Evolutionary conservation across 495 filamentous ascomycete species (phyloP).

Genomic region (Penicillium arizonense): DNA sequence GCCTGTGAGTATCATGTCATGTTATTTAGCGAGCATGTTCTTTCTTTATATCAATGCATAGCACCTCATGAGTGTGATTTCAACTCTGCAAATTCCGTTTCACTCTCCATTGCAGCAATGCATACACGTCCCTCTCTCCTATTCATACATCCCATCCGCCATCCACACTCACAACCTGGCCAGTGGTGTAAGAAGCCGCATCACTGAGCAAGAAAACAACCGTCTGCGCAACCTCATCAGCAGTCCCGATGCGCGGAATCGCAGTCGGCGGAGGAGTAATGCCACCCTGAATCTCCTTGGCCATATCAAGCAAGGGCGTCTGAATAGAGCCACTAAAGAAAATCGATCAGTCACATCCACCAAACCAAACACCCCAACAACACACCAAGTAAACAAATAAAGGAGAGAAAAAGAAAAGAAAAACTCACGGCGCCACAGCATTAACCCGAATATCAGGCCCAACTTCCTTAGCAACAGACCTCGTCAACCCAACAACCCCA

Average conservation of each 20-base stretch:
- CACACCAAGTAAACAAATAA: neutral
- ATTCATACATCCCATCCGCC: constrained; percentile 34
- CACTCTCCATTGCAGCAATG: neutral
- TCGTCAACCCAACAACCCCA: constrained; percentile 59
- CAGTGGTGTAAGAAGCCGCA: constrained; percentile 54
- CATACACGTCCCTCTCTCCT: neutral
- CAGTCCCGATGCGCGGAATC: constrained; percentile 42
- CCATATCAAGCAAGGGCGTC: constrained; percentile 47
- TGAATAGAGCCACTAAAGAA: constrained; percentile 49
- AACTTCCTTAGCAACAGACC: constrained; percentile 56
- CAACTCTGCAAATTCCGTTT: too few species aligned
- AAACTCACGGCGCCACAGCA: constrained; percentile 51
- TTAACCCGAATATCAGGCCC: constrained; percentile 59
- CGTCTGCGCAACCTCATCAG: constrained; percentile 51
- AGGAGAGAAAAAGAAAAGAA: neutral
- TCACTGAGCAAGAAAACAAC: constrained; percentile 58
- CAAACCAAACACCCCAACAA: constrained; percentile 3
- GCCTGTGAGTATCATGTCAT: neutral
- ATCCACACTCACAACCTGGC: constrained; percentile 42
- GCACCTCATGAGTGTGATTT: too few species aligned
- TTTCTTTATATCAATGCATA: neutral
- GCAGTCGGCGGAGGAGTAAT: constrained; percentile 33
- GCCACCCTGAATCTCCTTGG: constrained; percentile 33
- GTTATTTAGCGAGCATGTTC: neutral
- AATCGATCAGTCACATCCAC: neutral